These are phyloP conservation scores for Polychytrium aggregatum DNA, from an alignment of 192 early-diverging fungal genomes.

Conservation along the genomic window DNA sequence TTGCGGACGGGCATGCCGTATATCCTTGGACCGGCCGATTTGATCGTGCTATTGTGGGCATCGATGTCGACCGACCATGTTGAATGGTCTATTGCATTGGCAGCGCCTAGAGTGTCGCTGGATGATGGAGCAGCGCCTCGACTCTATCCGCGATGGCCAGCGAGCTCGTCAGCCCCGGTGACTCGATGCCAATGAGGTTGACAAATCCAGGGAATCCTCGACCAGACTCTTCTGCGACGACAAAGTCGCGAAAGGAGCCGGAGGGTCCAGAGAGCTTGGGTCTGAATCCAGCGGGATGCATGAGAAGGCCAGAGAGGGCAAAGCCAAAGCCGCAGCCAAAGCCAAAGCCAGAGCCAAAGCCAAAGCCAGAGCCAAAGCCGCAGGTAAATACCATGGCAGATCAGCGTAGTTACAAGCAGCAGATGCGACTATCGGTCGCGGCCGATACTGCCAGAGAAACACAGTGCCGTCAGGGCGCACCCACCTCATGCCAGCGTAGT, in stretches of 20 bases:
- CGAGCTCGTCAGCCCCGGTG: slow-evolving; percentile 71
- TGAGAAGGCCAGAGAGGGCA: neutral
- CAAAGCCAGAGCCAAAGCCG: too few species aligned
- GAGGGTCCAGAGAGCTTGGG: slow-evolving; percentile 69
- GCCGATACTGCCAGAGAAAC: neutral
- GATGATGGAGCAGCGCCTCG: slow-evolving; percentile 2
- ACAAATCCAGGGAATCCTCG: slow-evolving; percentile 52
- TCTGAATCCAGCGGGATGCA: slow-evolving; percentile 19
- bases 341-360: too few species aligned
- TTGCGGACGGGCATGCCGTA: too few species aligned
- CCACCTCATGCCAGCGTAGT: slow-evolving; percentile 69
- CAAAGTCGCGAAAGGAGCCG: slow-evolving; percentile 65
- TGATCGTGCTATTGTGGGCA: too few species aligned
- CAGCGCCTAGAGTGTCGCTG: too few species aligned
- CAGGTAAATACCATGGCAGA: neutral
- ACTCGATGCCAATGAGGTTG: slow-evolving; percentile 74
- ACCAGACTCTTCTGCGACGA: slow-evolving; percentile 37
- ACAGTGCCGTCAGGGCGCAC: neutral
- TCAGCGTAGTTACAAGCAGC: too few species aligned
- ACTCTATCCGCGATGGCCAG: slow-evolving; percentile 66
- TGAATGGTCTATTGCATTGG: too few species aligned
- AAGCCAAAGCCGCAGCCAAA: too few species aligned
- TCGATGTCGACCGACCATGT: too few species aligned
- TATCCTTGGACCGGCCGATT: too few species aligned
- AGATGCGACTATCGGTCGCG: neutral